phyloP scores from a whole-genome alignment of 805 yeast genomes.

The Cyberlindnera japonica region DNA sequence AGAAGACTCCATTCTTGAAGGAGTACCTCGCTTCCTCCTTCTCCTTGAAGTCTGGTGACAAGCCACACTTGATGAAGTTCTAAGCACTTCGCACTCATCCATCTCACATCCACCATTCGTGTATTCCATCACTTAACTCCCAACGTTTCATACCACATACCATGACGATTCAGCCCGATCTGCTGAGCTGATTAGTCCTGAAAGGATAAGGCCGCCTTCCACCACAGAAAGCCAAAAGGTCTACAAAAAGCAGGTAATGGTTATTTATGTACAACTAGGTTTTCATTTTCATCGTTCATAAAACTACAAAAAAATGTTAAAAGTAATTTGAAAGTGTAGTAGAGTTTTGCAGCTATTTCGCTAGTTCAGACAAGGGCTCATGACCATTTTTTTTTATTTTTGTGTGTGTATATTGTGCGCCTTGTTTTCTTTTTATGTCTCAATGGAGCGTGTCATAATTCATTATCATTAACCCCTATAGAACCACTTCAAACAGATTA shows the following conservation, averaged over 20 bases:
- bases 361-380: too few species aligned
- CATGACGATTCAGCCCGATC: conserved; percentile 1
- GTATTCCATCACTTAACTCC: too few species aligned
- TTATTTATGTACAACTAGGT: conserved; percentile 24
- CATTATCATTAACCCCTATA: too few species aligned
- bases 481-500: too few species aligned
- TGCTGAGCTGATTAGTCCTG: background rate
- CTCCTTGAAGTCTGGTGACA: conserved; percentile 97
- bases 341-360: background rate
- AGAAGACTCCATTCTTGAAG: conserved; percentile 95
- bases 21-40: conserved; percentile 94
- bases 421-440: too few species aligned
- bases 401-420: background rate
- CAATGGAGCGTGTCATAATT: too few species aligned
- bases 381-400: background rate
- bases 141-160: conserved; percentile 1
- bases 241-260: conserved; percentile 18
- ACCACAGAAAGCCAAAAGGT: background rate
- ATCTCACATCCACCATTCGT: background rate
- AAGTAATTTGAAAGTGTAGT: background rate
- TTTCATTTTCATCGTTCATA: conserved; percentile 19
- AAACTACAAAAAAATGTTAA: conserved; percentile 21
- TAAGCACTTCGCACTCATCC: conserved; percentile 37
- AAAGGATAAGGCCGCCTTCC: background rate
- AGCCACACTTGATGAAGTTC: conserved; percentile 97